These are phyloP conservation scores for Ogataea neopini DNA, from an alignment of 805 yeast genomes.

Conservation along the genomic window DNA sequence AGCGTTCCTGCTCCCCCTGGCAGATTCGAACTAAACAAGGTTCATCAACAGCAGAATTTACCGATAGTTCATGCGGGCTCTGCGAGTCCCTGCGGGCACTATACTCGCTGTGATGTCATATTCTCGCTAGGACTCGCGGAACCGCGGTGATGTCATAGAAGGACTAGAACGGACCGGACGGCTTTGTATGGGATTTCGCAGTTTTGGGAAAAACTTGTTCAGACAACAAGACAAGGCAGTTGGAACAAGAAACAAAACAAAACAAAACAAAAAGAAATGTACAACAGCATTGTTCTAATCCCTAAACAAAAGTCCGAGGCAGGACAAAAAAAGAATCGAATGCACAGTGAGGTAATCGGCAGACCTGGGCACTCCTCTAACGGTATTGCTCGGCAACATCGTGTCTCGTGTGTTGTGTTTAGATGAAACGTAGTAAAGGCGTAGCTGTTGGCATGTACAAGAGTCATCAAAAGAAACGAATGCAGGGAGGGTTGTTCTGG, in stretches of 20 bases:
- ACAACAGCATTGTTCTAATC: background rate
- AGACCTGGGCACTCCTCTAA: background rate
- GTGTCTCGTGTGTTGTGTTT: background rate
- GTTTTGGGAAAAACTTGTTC: background rate
- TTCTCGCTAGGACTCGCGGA: constrained; percentile 1
- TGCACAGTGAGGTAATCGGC: constrained; percentile 7
- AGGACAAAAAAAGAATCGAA: background rate
- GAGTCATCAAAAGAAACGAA: background rate
- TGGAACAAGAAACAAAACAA: background rate
- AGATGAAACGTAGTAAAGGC: background rate
- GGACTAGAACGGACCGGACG: constrained; percentile 8
- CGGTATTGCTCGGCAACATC: background rate
- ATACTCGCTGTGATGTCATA: constrained; percentile 3
- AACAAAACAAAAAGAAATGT: background rate
- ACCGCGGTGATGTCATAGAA: constrained; percentile 6
- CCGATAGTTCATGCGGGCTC: background rate
- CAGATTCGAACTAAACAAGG: background rate
- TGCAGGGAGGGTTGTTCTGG: too few species aligned
- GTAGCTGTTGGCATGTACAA: background rate
- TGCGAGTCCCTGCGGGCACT: constrained; percentile 1
- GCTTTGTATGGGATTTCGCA: background rate
- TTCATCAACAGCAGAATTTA: background rate
- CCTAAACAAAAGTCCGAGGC: constrained; percentile 1
- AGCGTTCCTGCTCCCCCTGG: background rate
- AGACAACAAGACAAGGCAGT: background rate